Evolutionary conservation across 2,329 filamentous ascomycete species (phyloP).

Genomic region (Polychaeton citri): DNA sequence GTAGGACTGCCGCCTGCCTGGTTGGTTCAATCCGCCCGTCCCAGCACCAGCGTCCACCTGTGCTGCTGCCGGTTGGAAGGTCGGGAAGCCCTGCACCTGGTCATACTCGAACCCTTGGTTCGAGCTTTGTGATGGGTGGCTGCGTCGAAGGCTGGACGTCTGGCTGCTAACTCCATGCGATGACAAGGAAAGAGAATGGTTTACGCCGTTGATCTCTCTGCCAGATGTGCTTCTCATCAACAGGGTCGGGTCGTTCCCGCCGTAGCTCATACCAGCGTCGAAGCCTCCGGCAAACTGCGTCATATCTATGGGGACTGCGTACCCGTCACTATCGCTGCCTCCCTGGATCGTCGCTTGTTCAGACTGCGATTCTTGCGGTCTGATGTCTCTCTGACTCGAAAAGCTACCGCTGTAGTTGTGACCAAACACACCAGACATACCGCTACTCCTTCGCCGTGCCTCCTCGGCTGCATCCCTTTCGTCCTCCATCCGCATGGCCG

Average conservation of each 20-base stretch:
- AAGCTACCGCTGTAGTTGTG: not conserved
- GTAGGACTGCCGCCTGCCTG: constrained; percentile 65
- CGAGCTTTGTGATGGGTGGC: constrained; percentile 28
- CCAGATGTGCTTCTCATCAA: constrained; percentile 19
- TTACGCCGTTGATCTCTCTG: constrained; percentile 18
- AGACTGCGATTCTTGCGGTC: constrained; percentile 26
- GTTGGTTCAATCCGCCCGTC: constrained; percentile 77
- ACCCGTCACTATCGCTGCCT: constrained; percentile 61
- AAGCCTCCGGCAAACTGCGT: constrained; percentile 63
- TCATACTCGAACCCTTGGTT: constrained; percentile 32
- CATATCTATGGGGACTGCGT: constrained; percentile 49
- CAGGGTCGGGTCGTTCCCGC: constrained; percentile 32
- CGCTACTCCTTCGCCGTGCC: constrained; percentile 35
- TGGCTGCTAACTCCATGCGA: constrained; percentile 11
- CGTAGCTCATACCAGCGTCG: constrained; percentile 47
- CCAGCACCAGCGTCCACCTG: constrained; percentile 68
- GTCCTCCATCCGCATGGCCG: constrained; percentile 74
- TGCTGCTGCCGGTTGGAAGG: constrained; percentile 42
- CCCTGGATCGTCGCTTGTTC: not conserved
- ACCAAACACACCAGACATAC: constrained; percentile 18
- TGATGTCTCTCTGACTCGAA: not conserved
- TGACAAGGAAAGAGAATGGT: constrained; percentile 26
- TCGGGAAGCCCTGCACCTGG: constrained; percentile 44
- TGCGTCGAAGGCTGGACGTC: constrained; percentile 32
- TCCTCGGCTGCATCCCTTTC: constrained; percentile 54